Conservation (phyloP, 1,284 basidiomycete species). For the Rhodotorula sp. region DNA sequence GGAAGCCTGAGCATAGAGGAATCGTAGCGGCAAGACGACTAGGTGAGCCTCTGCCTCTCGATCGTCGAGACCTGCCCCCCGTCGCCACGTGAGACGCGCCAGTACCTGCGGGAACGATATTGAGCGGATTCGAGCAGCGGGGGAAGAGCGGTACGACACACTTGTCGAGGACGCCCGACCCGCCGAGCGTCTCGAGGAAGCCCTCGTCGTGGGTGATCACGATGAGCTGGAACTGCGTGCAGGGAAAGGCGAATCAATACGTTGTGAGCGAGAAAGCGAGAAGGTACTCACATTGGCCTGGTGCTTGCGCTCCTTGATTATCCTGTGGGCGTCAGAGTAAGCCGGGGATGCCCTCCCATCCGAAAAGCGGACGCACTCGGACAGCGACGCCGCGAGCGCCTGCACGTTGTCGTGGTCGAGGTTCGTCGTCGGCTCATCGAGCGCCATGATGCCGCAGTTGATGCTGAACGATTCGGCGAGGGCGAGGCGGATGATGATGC, state of each 20-base stretch:
- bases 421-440: constrained; percentile 98
- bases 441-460: constrained; percentile 94
- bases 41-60: constrained; percentile 33
- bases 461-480: constrained; percentile 96
- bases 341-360: neutral
- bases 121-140: neutral
- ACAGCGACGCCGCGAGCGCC: constrained; percentile 83
- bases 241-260: neutral
- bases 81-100: constrained; percentile 38
- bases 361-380: constrained; percentile 66
- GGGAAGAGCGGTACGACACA: constrained; percentile 48
- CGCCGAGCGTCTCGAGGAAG: constrained; percentile 78
- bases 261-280: too few species aligned
- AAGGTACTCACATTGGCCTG: constrained; percentile 64
- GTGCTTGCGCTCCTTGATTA: constrained; percentile 84
- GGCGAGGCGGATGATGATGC: constrained; percentile 98
- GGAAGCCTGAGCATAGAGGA: neutral
- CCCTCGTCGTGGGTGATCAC: constrained; percentile 92
- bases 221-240: constrained; percentile 77
- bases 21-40: constrained; percentile 25
- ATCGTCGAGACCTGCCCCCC: constrained; percentile 41
- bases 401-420: constrained; percentile 96
- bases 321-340: constrained; percentile 57
- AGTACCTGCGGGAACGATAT: constrained; percentile 59
- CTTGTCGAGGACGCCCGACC: constrained; percentile 83